phyloP scores from a whole-genome alignment of 768 basidiomycete species.

The Tephrocybe sp. region DNA sequence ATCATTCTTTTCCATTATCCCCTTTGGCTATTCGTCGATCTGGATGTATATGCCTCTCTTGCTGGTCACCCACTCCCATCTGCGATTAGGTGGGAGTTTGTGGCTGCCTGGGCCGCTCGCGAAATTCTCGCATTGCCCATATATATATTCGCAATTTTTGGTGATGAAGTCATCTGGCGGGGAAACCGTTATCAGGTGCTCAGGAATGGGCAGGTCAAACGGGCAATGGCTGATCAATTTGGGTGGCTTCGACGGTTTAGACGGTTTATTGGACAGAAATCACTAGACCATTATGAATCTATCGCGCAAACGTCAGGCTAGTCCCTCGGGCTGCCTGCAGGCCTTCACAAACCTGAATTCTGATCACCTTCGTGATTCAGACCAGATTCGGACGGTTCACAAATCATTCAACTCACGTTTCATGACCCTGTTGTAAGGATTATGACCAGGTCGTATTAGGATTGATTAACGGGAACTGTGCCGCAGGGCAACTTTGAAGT shows the following conservation, averaged over 20 bases:
- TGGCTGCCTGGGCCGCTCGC: constrained; percentile 75
- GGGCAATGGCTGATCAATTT: constrained; percentile 22
- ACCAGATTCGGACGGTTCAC: too few species aligned
- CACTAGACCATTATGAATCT: constrained; percentile 32
- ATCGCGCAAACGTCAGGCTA: background rate
- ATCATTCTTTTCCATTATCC: constrained; percentile 61
- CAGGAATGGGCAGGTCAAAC: constrained; percentile 67
- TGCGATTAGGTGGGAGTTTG: constrained; percentile 54
- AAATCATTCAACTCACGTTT: too few species aligned
- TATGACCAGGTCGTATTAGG: too few species aligned
- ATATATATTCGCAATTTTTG: constrained; percentile 79
- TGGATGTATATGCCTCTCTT: constrained; percentile 80
- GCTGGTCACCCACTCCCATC: constrained; percentile 60
- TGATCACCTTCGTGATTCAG: too few species aligned
- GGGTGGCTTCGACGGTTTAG: constrained; percentile 26
- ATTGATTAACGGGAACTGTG: too few species aligned
- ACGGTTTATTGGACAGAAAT: constrained; percentile 21
- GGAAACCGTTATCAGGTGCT: constrained; percentile 76
- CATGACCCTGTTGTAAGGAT: too few species aligned
- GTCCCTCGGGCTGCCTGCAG: background rate
- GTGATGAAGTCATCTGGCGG: constrained; percentile 85
- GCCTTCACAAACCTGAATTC: too few species aligned
- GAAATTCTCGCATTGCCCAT: constrained; percentile 89
- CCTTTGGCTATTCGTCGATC: constrained; percentile 76
- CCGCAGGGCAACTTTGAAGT: background rate